Evolutionary conservation across 2,329 filamentous ascomycete species (phyloP), one percentile per base, ranked within the genome.

Genomic region (Pseudopyrenochaeta lycopersici): DNA sequence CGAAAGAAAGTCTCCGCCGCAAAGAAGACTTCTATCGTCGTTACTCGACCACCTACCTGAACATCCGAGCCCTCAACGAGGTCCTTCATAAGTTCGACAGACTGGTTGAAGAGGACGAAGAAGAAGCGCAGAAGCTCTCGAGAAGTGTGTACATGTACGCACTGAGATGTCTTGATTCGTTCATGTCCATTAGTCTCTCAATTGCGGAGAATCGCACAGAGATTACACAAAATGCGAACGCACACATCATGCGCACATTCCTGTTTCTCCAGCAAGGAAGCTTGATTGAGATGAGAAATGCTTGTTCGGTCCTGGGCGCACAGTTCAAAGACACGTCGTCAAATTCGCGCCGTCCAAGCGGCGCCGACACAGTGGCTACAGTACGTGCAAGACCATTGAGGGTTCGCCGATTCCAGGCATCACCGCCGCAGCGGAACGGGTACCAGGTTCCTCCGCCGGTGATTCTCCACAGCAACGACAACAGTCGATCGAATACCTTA

Each of bases 231-330:
- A 79, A 82, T 43, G 80, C 81, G 3, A 84, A 88, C 60, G 77
- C 81, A 6, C 81, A 83, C 51, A 83, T 86, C 58, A 75, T 88
- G 46, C 82, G 85, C 21, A 85, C 81, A 14, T 76, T 87, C 38
- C 80, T 88, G 73, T 78, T 86, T 31, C 80, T 85, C 58, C 79
- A 87, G 31, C 86, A 85, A 61, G 81, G 82, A 42, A 83, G 84
- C 56, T 69, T 86, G 43, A 73, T 85, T 40, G 86, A 88, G 67
- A 76, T 86, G 54, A 82, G 84, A 45, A 88, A 88, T 67, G 82
- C 84, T 35, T 85, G 83, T 65, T 75, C 77, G 18, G 77, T 80
- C 47, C 76, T 87, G 44, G 81, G 81, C 12, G 72, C 71, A 4
- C 68, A 74, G 20, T 76, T 75, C 57, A 70, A 64, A 36, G 68